Evolutionary conservation across 192 early-diverging fungal genomes (phyloP).

Genomic region (Diversispora eburnea): DNA sequence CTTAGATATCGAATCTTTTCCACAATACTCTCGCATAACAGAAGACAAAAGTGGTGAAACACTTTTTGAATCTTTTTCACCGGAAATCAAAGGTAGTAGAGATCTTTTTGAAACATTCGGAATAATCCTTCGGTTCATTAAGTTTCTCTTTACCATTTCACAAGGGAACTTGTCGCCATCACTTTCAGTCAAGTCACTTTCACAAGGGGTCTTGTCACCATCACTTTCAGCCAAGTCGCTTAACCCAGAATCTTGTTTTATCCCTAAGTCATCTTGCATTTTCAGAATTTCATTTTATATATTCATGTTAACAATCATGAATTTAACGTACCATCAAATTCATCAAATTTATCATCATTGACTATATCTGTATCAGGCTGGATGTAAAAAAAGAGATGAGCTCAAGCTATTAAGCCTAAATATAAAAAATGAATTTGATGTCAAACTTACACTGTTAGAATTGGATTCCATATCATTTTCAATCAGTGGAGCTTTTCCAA

Average conservation of each 20-base stretch:
- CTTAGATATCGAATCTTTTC: slow-evolving; percentile 24
- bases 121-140: not conserved
- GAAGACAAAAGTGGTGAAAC: slow-evolving; percentile 4
- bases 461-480: not conserved
- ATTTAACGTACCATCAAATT: not conserved
- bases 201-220: not conserved
- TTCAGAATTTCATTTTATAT: not conserved
- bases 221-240: not conserved
- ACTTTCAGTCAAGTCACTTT: not conserved
- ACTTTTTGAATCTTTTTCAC: not conserved
- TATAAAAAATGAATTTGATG: not conserved
- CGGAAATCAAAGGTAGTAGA: not conserved
- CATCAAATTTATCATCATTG: not conserved
- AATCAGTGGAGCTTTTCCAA: not conserved
- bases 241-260: too few relatives aligned
- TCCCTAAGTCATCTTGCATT: not conserved
- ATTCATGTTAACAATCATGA: not conserved
- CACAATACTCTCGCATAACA: slow-evolving; percentile 21
- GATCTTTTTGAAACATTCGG: not conserved
- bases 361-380: too few relatives aligned
- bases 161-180: not conserved
- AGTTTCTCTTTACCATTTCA: not conserved
- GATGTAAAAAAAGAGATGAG: not conserved
- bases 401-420: not conserved
- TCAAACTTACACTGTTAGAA: not conserved